Conservation (phyloP, 257 asterid genomes). For the Solanum pinnatisectum region DNA sequence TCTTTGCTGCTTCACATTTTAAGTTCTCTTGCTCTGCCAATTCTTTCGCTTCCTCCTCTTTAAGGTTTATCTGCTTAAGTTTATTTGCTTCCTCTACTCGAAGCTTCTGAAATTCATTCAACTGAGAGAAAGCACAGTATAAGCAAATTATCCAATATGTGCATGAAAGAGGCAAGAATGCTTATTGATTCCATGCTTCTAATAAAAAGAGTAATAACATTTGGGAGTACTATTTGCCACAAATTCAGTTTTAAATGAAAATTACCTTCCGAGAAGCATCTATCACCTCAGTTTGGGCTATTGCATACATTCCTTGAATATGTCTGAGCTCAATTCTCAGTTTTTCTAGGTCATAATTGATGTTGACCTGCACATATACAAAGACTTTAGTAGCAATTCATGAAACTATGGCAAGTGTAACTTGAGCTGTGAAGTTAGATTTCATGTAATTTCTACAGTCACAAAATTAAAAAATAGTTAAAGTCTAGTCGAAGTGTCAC, state of each 20-base stretch:
- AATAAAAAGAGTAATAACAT: not conserved
- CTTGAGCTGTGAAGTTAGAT: not conserved
- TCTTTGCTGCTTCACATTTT: constrained; percentile 48
- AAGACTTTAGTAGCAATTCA: not conserved
- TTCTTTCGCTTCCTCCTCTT: constrained; percentile 73
- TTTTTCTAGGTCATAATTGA: constrained; percentile 67
- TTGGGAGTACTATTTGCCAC: not conserved
- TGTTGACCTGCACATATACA: constrained; percentile 32
- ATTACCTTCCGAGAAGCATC: constrained; percentile 84
- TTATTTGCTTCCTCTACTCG: constrained; percentile 55
- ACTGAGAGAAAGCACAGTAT: constrained; percentile 21
- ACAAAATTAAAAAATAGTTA: not conserved
- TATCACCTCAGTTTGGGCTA: constrained; percentile 70
- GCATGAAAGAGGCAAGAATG: not conserved
- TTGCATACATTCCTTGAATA: constrained; percentile 67
- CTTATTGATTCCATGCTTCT: not conserved
- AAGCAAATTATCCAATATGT: not conserved
- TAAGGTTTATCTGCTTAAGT: constrained; percentile 41
- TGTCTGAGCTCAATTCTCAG: constrained; percentile 75
- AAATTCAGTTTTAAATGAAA: not conserved
- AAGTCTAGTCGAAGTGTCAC: not conserved
- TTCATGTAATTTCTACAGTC: not conserved
- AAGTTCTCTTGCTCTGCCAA: constrained; percentile 48
- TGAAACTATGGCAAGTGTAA: not conserved
- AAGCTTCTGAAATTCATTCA: constrained; percentile 54